Conservation (phyloP, 1,284 basidiomycete genomes). For the Coriolopsis trogii region DNA sequence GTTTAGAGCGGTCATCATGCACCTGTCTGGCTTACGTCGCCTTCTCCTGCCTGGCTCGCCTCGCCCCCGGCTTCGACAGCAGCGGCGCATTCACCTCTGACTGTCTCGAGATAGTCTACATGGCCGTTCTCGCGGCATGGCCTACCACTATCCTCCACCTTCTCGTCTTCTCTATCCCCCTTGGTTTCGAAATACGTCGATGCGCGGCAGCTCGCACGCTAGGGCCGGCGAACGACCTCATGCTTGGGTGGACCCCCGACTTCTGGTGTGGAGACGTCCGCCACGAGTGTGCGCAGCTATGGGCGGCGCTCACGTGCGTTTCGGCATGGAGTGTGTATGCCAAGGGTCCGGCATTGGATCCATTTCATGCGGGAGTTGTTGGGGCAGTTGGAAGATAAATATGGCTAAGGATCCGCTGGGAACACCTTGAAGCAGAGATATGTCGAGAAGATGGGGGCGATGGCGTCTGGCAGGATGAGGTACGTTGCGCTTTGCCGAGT, state of each 20-base stretch:
- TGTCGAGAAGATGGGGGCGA: too few species aligned
- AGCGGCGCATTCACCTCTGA: conserved; percentile 1
- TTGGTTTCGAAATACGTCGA: background rate
- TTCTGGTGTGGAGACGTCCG: too few species aligned
- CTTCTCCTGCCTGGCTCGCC: background rate
- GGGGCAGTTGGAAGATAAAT: background rate
- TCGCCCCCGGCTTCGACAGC: background rate
- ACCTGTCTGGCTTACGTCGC: conserved; percentile 2
- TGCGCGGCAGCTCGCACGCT: background rate
- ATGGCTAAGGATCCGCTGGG: background rate
- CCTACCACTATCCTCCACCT: background rate
- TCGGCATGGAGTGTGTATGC: background rate
- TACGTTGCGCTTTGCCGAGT: too few species aligned
- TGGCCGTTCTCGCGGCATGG: background rate
- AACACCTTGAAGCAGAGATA: too few species aligned
- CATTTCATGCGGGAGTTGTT: conserved; percentile 1
- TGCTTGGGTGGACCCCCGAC: too few species aligned
- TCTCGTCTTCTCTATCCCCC: too few species aligned
- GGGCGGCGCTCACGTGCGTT: background rate
- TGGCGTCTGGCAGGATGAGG: too few species aligned
- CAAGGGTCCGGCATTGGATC: background rate
- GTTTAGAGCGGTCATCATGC: background rate
- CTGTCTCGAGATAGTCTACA: too few species aligned
- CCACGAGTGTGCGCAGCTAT: too few species aligned
- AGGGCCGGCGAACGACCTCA: background rate